A percentile compares a stretch with the other conserved stretches of the same genome.
phyloP scores from a whole-genome alignment of 139 green algal species.

The Mesotaenium endlicherianum region DNA sequence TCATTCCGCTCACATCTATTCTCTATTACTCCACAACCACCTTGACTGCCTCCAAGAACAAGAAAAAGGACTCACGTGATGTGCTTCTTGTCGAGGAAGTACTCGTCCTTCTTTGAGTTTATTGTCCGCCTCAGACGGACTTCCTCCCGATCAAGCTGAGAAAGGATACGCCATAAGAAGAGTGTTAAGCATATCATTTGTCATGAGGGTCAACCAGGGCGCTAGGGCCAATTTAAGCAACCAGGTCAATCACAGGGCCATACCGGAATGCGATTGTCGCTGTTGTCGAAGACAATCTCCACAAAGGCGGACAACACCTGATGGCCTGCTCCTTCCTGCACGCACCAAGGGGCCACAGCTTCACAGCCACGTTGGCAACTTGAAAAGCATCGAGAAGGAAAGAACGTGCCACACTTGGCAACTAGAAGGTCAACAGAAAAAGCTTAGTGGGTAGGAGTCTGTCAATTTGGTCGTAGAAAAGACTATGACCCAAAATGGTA shows the following conservation, averaged over 20 bases:
- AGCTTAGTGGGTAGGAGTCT: not conserved
- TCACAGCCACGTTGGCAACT: too few relatives aligned
- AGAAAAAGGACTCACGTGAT: slow-evolving; percentile 64
- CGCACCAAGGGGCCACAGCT: too few relatives aligned
- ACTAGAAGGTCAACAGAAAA: not conserved
- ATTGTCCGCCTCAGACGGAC: slow-evolving; percentile 89
- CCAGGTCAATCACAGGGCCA: not conserved
- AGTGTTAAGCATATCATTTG: not conserved
- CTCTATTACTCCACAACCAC: not conserved
- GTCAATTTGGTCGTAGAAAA: not conserved
- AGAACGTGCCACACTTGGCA: not conserved
- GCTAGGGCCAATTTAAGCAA: not conserved
- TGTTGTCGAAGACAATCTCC: slow-evolving; percentile 98
- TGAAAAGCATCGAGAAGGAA: not conserved
- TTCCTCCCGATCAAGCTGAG: slow-evolving; percentile 67
- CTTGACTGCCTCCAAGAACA: not conserved
- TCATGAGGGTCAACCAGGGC: not conserved
- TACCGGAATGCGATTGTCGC: slow-evolving; percentile 85
- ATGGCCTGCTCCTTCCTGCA: slow-evolving; percentile 88
- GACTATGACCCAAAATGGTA: not conserved
- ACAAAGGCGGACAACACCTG: slow-evolving; percentile 85
- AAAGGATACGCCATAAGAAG: not conserved
- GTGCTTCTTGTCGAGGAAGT: slow-evolving; percentile 89
- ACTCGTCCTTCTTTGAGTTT: slow-evolving; percentile 93
- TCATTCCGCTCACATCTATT: too few relatives aligned